A percentile compares a stretch with the other conserved stretches of the same genome.
Evolutionary conservation across 1,139 yeast species (phyloP).

Genomic region (Taiozyma sp.): DNA sequence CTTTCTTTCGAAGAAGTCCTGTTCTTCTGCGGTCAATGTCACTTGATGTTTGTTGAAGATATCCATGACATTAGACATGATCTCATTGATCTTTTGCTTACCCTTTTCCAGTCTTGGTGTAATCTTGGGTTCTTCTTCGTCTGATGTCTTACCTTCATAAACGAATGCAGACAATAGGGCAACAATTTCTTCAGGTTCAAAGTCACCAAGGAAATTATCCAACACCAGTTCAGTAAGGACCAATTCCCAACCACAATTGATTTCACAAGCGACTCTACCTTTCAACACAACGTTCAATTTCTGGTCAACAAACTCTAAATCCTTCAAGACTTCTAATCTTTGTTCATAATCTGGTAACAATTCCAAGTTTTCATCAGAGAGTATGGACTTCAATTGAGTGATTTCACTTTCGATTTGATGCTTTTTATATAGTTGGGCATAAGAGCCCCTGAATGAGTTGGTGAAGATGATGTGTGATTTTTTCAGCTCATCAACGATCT

Average conservation of each 20-base stretch:
- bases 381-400: conserved; percentile 49
- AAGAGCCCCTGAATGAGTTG: conserved; percentile 45
- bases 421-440: conserved; percentile 42
- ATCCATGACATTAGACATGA: conserved; percentile 57
- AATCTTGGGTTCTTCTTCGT: conserved; percentile 51
- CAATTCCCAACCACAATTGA: conserved; percentile 88
- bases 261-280: conserved; percentile 83
- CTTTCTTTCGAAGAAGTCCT: conserved; percentile 74
- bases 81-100: conserved; percentile 60
- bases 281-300: conserved; percentile 75
- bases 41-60: conserved; percentile 71
- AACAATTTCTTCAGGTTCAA: conserved; percentile 94
- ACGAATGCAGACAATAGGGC: conserved; percentile 90
- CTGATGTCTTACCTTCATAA: conserved; percentile 73
- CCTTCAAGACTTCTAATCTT: conserved; percentile 70
- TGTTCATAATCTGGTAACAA: conserved; percentile 92
- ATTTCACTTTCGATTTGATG: conserved; percentile 47
- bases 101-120: conserved; percentile 88
- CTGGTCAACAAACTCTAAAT: conserved; percentile 72
- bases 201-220: conserved; percentile 89
- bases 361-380: conserved; percentile 86
- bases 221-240: conserved; percentile 83
- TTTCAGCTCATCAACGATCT: conserved; percentile 34
- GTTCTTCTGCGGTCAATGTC: conserved; percentile 77
- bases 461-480: conserved; percentile 30